Evolutionary conservation across 768 basidiomycete species (phyloP), one percentile per base, ranked within the genome.

Genomic region (Rhizopogon sp.): DNA sequence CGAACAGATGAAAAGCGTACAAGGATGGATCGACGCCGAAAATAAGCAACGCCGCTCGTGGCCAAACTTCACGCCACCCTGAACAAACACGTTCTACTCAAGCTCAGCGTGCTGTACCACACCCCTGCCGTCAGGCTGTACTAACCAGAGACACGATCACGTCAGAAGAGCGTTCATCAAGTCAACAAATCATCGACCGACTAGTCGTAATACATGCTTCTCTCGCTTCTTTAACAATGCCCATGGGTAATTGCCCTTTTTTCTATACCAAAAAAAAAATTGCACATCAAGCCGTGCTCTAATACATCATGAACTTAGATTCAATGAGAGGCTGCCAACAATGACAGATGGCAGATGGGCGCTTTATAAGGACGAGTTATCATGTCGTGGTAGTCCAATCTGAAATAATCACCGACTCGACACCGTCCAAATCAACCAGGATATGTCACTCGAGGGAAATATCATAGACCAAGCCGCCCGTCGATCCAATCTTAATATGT

Each of bases 11-110:
- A 62, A 60, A 57, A 60, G 50, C 47, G 65, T 60, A 54, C 37
- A 41, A 33, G 40, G 62, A 46, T 25, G 66, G 25, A 58, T 41
- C 43, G 56, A 54, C 33, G 28, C 52, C 43, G 50, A 58, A 58
- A 58, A 40, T 55, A 55, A 43, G 33, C 46, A 53, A 58, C 8
- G 31, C 31, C 10, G 60, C 62, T 54, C 62, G 39, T 50, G 54
- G 55, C 50, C 50, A 54, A 40, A 60, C 35, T 56, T 61, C 72
- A 66, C 70, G 67, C 71, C 72, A 65, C 45, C 58, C 52, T 64
- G 60, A 56, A 64, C 59, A 31, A 40, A 53, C 43, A 51, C 46
- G 8, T 50, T 29, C 39, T 35, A 7, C 31, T 33, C 31, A 7
- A 33, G 31, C 8, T 9, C 31, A 33, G 9, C 31, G 31, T 33